These are phyloP conservation scores for Wickerhamomyces kurtzmanii DNA, from an alignment of 805 yeast genomes.

Conservation along the genomic window DNA sequence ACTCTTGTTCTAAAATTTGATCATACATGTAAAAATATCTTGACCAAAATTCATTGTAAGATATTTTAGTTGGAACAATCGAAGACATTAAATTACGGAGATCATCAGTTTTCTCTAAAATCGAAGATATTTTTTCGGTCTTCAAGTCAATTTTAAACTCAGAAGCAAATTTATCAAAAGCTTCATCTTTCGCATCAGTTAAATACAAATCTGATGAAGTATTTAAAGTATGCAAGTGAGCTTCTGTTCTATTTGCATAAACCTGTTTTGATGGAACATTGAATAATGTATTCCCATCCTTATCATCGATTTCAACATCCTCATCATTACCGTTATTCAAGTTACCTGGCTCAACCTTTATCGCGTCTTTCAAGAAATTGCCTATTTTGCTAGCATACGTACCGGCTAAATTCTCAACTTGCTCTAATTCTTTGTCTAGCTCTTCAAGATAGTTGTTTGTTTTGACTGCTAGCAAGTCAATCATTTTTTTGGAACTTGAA, in stretches of 20 bases:
- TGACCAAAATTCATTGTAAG: conserved; percentile 65
- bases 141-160: conserved; percentile 34
- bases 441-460: conserved; percentile 62
- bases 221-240: conserved; percentile 48
- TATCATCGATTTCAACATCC: conserved; percentile 17
- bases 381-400: conserved; percentile 48
- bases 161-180: conserved; percentile 23
- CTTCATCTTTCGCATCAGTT: conserved; percentile 18
- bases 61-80: conserved; percentile 55
- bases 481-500: conserved; percentile 14
- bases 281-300: conserved; percentile 31
- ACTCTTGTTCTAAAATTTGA: conserved; percentile 51
- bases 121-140: conserved; percentile 38
- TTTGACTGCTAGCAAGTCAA: no score
- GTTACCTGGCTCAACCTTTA: conserved; percentile 17
- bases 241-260: conserved; percentile 47
- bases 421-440: conserved; percentile 65
- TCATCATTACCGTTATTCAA: conserved; percentile 6
- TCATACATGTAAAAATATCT: conserved; percentile 49
- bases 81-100: conserved; percentile 45
- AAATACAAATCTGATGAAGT: conserved; percentile 36
- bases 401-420: conserved; percentile 62
- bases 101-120: conserved; percentile 38
- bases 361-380: conserved; percentile 36
- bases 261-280: conserved; percentile 30